Percentiles rank a stretch among this genome's conserved stretches.
Conservation (phyloP, 2,329 filamentous ascomycete genomes). For the Verticillium klebahnii region DNA sequence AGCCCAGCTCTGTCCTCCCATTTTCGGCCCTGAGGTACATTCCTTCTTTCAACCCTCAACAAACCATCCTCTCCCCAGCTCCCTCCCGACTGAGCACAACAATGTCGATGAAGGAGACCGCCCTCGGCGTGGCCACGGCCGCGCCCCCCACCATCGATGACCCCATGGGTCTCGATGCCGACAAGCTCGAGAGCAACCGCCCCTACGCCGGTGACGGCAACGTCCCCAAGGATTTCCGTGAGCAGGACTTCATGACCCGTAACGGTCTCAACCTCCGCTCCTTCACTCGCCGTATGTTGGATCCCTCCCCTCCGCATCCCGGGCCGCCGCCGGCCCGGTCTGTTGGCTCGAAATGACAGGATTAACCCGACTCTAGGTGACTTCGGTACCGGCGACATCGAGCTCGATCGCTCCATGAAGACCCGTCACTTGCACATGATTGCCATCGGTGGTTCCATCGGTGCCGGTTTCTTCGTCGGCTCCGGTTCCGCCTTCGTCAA, state of each 20-base stretch:
- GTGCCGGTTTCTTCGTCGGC: slow-evolving; percentile 60
- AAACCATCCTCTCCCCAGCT: neutral
- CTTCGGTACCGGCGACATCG: slow-evolving; percentile 11
- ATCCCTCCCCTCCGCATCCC: neutral
- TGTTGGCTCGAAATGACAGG: too few relatives aligned
- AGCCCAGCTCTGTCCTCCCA: slow-evolving; percentile 1
- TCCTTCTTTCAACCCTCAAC: neutral
- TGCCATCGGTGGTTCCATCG: slow-evolving; percentile 57
- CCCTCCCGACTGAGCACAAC: neutral
- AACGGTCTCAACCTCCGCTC: slow-evolving; percentile 32
- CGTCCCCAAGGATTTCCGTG: slow-evolving; percentile 15
- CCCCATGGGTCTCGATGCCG: slow-evolving; percentile 7
- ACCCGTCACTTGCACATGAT: slow-evolving; percentile 59
- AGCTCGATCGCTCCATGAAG: slow-evolving; percentile 46
- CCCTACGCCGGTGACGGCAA: slow-evolving; percentile 4
- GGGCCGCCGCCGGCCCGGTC: neutral
- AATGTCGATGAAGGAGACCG: slow-evolving; percentile 2
- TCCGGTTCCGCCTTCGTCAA: slow-evolving; percentile 48
- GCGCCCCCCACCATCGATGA: neutral
- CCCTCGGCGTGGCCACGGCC: neutral
- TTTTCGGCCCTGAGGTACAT: neutral
- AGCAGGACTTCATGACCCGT: slow-evolving; percentile 29
- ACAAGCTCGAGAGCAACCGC: slow-evolving; percentile 11
- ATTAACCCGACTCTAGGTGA: slow-evolving; percentile 3
- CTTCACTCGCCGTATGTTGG: slow-evolving; percentile 28